These are phyloP conservation scores for Vitis riparia DNA, from an alignment of 164 flowering plant genomes.

Conservation along the genomic window DNA sequence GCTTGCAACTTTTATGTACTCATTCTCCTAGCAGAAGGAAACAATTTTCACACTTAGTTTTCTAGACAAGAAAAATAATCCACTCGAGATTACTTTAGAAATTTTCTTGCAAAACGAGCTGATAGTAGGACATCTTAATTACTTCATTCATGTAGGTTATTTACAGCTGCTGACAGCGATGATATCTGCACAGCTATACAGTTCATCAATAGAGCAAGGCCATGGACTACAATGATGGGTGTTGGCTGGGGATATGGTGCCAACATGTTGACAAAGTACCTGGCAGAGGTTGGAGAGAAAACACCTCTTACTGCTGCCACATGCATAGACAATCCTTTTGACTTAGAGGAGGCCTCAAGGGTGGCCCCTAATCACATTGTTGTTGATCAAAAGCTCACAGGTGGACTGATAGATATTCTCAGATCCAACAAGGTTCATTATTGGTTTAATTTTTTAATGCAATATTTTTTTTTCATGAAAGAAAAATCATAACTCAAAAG, in stretches of 20 bases:
- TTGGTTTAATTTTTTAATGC: slow-evolving; percentile 1
- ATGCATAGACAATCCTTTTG: slow-evolving; percentile 94
- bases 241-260: slow-evolving; percentile 98
- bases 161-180: slow-evolving; percentile 99
- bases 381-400: slow-evolving; percentile 55
- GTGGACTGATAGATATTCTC: slow-evolving; percentile 75
- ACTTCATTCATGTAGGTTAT: slow-evolving; percentile 78
- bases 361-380: slow-evolving; percentile 43
- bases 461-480: background rate
- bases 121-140: slow-evolving; percentile 34
- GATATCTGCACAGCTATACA: slow-evolving; percentile 85
- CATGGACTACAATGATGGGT: slow-evolving; percentile 84
- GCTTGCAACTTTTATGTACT: background rate
- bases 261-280: slow-evolving; percentile 92
- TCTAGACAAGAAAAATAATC: slow-evolving; percentile 1
- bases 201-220: slow-evolving; percentile 74
- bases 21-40: background rate
- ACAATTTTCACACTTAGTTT: background rate
- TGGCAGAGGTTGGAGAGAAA: slow-evolving; percentile 79
- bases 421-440: slow-evolving; percentile 70
- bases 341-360: slow-evolving; percentile 77
- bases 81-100: slow-evolving; percentile 1
- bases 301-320: slow-evolving; percentile 92
- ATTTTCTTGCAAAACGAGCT: slow-evolving; percentile 6
- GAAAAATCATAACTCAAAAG: background rate